Base-by-base conservation (phyloP, 2,329 filamentous ascomycete genomes). In the Exophiala sideris region DNA sequence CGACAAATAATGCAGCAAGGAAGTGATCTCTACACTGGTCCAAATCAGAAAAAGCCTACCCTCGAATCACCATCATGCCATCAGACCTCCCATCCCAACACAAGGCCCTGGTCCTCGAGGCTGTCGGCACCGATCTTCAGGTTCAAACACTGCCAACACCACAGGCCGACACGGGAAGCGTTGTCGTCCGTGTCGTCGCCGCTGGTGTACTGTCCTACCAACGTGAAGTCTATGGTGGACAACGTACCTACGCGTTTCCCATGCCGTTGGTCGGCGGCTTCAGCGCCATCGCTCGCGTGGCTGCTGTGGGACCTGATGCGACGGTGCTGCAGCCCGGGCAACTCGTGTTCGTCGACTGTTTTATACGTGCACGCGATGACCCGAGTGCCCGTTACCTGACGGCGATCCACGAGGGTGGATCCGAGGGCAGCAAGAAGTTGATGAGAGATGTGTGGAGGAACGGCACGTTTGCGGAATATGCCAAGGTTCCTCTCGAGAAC, bases 161-260 rank as follows among this genome's bases (percentile, higher is more conserved):
- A 0, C 21, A 62, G 14, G 56, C 68, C 1, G 62, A 48, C 4
- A 63, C 65, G 4, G 75, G 75, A 20, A 70, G 62, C n/a, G 74
- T 69, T 5, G 54, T 77, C 7, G 63, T 78, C 33, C 67, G 65
- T 2, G 63, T 78, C 39, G 57, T 71, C 5, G 66, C 66, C 0
- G 65, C 72, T 2, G 58, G 57, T 1, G 63, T 76, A 2, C 55
- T 76, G 8, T 67, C 72, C 10, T 78, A 77, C 62, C 59, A 63
- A 5, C 54, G 66, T 16, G 69, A 29, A 7, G 14, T 78, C 42
- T 72, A 73, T 64, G 66, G 66, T 44, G 73, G 73, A 29, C 63
- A 54, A 1, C 67, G 68, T 7, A 50, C 44, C 6, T 65, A 65
- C 38, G 48, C 58, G 0, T 67, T 68, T 34, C 68, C 71, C 1